Base-by-base conservation (phyloP, 2,329 filamentous ascomycete genomes). In the Alternaria brassicae region DNA sequence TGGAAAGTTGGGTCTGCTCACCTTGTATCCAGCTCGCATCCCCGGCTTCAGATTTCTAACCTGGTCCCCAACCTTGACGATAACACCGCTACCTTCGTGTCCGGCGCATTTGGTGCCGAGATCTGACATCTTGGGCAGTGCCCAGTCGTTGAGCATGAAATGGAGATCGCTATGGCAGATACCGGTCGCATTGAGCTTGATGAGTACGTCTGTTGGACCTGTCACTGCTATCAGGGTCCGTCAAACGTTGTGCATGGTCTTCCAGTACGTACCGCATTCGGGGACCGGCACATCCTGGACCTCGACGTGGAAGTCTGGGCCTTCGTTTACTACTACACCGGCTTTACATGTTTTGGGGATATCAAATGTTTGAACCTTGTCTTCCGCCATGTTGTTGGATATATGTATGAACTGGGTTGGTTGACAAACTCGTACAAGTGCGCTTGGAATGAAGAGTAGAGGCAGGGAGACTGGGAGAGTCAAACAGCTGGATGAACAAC, bases 131-230 rank as follows among this genome's bases (percentile, higher is more conserved):
- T 73, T 73, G 1, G 75, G 76, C 6, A 73, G 53, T 0, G 78
- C 81, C 75, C 84, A 81, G 67, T 88, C 85, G 54, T 82, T 81
- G 47, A 83, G 61, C 83, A 86, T 86, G 72, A 83, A 83, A 67
- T 88, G 85, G 17, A 88, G 73, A 65, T 88, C 86, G 32, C 80
- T 82, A 60, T 83, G 81, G 75, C 86, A 88, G 48, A 88, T 78
- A 0, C 86, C 86, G 1, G 85, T 88, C 25, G 80, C 80, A 57
- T 87, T 88, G 52, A 88, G 78, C 53, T 81, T 83, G 67, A 88
- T 79, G 9, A 88, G 78, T 21, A 88, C 74, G 58, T 88, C 85
- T 49, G 85, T 79, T 7, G 82, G 81, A 12, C 81, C 83, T 83
- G 27, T 23, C 2, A 25, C 19, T 6, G 15, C 34, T 47, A 28